Conservation (phyloP, 371 early-diverging fungal species). For the Nematocida ironsii region DNA sequence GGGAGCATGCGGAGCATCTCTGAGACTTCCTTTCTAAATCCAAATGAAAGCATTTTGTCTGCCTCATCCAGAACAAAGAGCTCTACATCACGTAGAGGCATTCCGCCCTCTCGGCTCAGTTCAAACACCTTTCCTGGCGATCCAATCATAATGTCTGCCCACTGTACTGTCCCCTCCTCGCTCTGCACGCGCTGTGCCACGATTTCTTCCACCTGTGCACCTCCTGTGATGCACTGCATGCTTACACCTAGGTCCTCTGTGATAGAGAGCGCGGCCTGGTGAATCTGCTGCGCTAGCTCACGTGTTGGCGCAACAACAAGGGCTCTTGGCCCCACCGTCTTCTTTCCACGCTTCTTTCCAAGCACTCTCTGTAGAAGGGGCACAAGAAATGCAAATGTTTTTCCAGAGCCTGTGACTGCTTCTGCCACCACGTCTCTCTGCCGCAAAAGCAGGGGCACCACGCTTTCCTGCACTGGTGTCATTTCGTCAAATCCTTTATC, state of each 20-base stretch:
- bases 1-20: conserved; percentile 41
- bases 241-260: neutral
- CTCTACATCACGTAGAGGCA: conserved; percentile 43
- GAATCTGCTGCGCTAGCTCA: conserved; percentile 56
- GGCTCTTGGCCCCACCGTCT: conserved; percentile 9
- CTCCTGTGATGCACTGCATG: conserved; percentile 30
- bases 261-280: conserved; percentile 18
- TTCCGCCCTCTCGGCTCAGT: conserved; percentile 24
- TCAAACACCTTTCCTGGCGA: conserved; percentile 36
- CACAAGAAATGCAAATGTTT: conserved; percentile 87
- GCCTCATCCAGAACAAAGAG: conserved; percentile 46
- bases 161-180: neutral
- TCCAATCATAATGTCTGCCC: conserved; percentile 32
- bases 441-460: conserved; percentile 57
- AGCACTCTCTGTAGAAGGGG: conserved; percentile 71
- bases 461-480: conserved; percentile 62
- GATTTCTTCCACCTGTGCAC: conserved; percentile 29
- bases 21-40: conserved; percentile 32
- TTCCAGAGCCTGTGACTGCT: conserved; percentile 93
- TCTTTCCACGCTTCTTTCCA: neutral
- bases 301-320: conserved; percentile 51
- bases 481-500: conserved; percentile 48
- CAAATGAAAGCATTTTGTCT: conserved; percentile 45
- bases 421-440: conserved; percentile 78
- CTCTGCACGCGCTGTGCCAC: neutral